A percentile compares a stretch with the other conserved stretches of the same genome.
Evolutionary conservation across 371 early-diverging fungal genomes (phyloP).

Genomic region (Neoconidiobolus thromboides): DNA sequence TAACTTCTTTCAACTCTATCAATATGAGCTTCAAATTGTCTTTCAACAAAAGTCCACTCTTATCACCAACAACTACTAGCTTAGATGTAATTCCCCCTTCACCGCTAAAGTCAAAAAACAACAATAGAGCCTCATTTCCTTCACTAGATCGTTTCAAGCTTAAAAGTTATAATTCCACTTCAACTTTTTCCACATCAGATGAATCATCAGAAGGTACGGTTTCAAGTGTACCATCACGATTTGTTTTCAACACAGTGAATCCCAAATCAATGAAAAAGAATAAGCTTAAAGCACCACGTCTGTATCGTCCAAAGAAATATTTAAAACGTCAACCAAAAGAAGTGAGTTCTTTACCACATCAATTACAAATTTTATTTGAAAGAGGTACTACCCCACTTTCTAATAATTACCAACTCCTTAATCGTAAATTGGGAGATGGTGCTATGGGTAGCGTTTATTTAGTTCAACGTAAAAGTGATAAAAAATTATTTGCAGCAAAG

Average conservation of each 20-base stretch:
- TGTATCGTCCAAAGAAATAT: background rate
- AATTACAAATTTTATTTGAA: background rate
- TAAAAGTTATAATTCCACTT: background rate
- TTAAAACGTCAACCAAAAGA: background rate
- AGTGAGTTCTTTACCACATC: background rate
- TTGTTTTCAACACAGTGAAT: background rate
- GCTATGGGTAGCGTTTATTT: constrained; percentile 54
- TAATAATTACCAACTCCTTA: background rate
- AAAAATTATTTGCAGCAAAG: constrained; percentile 49
- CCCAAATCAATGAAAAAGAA: background rate
- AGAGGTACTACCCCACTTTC: background rate
- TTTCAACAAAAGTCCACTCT: too few species aligned
- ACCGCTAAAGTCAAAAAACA: too few species aligned
- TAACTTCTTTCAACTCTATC: too few species aligned
- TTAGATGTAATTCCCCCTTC: too few species aligned
- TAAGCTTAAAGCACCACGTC: background rate
- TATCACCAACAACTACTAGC: too few species aligned
- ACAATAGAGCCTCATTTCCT: too few species aligned
- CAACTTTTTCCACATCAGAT: background rate
- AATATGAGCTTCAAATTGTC: too few species aligned
- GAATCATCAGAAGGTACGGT: background rate
- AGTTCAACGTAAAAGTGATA: constrained; percentile 23
- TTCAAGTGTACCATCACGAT: background rate
- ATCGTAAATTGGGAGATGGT: constrained; percentile 32
- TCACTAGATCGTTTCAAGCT: too few species aligned